Evolutionary conservation across 2,329 filamentous ascomycete species (phyloP).

Genomic region (Rutstroemia sp.): DNA sequence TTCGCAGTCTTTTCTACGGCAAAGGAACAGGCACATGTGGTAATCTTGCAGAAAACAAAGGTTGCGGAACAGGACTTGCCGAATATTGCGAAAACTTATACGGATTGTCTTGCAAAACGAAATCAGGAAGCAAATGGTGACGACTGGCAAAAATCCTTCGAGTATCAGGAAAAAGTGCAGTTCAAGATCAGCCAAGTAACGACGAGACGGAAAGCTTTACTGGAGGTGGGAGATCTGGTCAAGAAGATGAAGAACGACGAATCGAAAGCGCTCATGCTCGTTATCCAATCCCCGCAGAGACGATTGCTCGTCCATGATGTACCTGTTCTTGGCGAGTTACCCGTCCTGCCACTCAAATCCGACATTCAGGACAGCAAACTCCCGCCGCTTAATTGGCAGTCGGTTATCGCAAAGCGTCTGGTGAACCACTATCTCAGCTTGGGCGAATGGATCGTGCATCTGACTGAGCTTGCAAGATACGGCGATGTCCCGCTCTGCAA

Average conservation of each 20-base stretch:
- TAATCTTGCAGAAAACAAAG: slow-evolving; percentile 77
- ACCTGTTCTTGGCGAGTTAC: slow-evolving; percentile 75
- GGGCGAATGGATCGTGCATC: slow-evolving; percentile 85
- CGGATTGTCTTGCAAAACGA: slow-evolving; percentile 62
- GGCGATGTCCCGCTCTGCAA: slow-evolving; percentile 95
- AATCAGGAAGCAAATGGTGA: slow-evolving; percentile 59
- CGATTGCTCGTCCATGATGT: slow-evolving; percentile 78
- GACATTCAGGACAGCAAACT: slow-evolving; percentile 80
- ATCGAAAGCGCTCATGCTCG: slow-evolving; percentile 68
- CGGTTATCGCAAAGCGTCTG: slow-evolving; percentile 76
- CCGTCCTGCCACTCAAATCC: slow-evolving; percentile 71
- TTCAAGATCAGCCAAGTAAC: slow-evolving; percentile 87
- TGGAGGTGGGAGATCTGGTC: slow-evolving; percentile 80
- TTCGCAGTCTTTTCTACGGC: slow-evolving; percentile 89
- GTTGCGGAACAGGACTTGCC: slow-evolving; percentile 77
- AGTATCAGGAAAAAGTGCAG: slow-evolving; percentile 77
- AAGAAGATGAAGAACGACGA: slow-evolving; percentile 90
- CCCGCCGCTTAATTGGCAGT: slow-evolving; percentile 89
- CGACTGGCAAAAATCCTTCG: slow-evolving; percentile 72
- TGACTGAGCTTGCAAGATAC: slow-evolving; percentile 81
- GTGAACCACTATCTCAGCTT: slow-evolving; percentile 87
- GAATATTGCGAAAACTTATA: slow-evolving; percentile 83
- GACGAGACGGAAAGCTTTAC: slow-evolving; percentile 78
- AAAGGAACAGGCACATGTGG: slow-evolving; percentile 70
- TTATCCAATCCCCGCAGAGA: slow-evolving; percentile 84